Evolutionary conservation across 2,329 filamentous ascomycete genomes (phyloP), one percentile per base, ranked within the genome.

Genomic region (Cladorrhinum sp.): DNA sequence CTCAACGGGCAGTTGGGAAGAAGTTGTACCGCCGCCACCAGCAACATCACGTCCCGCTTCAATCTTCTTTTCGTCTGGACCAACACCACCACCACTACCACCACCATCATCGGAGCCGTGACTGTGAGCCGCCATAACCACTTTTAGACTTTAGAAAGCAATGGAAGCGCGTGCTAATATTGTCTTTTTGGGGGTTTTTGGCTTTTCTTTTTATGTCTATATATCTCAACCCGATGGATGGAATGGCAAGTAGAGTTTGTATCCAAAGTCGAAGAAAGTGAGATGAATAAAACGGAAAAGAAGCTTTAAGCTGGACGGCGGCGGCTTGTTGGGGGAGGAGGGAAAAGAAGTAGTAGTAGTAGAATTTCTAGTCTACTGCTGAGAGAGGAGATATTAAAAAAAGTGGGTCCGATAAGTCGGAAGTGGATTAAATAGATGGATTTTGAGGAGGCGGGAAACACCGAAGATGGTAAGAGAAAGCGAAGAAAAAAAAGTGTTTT

Each of bases 151-250:
- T 73, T 67, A 69, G 75, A 72, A n/a, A 80, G 78, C 79, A 82
- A 82, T 80, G 79, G 78, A 76, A 65, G 73, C 68, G 79, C 78
- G 71, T 81, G 79, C 78, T 78, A 76, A 72, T n/a, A n/a, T 71
- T 76, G 78, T 77, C 74, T 74, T 69, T 73, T n/a, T n/a, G n/a
- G n/a, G n/a, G n/a, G 71, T 62, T 63, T 61, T 59, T 61, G 38
- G 20, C 36, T 54, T n/a, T 51, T 41, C 24, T 45, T 55, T 8
- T 55, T 55, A 2, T 38, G 22, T 18, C 32, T 18, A 10, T 20
- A 23, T 38, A n/a, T 49, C 20, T 48, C 16, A 22, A 24, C 18
- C 38, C 27, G 18, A 45, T 8, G 41, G n/a, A 45, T 18, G 16
- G 41, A 45, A 18, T 36, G 32, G 32, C n/a, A 10, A 10, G 25